Evolutionary conservation across 192 early-diverging fungal species (phyloP).

Genomic region (Endogone sp.): DNA sequence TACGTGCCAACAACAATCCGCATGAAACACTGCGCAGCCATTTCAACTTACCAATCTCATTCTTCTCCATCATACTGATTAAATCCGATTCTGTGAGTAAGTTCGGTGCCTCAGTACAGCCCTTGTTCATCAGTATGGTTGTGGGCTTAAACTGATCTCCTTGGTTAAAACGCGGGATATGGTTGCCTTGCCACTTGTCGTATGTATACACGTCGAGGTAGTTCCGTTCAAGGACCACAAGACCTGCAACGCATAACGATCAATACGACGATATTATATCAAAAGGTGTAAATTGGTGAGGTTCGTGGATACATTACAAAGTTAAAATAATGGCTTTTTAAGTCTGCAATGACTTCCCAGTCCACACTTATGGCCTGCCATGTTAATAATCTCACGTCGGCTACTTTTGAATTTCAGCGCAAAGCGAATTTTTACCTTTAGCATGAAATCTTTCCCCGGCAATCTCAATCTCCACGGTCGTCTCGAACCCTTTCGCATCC

Average conservation of each 20-base stretch:
- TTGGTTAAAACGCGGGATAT: slow-evolving; percentile 66
- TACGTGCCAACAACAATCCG: too few relatives aligned
- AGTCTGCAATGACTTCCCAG: neutral
- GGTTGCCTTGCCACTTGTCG: slow-evolving; percentile 79
- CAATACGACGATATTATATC: too few relatives aligned
- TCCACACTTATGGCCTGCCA: neutral
- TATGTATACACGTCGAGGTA: slow-evolving; percentile 93
- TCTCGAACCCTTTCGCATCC: slow-evolving; percentile 84
- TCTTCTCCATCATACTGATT: slow-evolving; percentile 88
- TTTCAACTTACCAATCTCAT: slow-evolving; percentile 72
- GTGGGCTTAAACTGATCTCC: slow-evolving; percentile 70
- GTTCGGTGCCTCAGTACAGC: slow-evolving; percentile 66
- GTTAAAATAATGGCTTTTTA: neutral
- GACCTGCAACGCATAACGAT: too few relatives aligned
- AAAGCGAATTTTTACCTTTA: too few relatives aligned
- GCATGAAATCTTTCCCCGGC: slow-evolving; percentile 73
- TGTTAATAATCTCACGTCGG: slow-evolving; percentile 2
- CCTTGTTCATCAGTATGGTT: slow-evolving; percentile 58
- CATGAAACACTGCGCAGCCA: neutral
- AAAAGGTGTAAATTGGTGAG: neutral
- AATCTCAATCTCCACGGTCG: slow-evolving; percentile 65
- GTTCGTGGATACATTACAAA: neutral
- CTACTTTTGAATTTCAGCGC: too few relatives aligned
- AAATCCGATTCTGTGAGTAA: slow-evolving; percentile 84
- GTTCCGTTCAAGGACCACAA: slow-evolving; percentile 78